These are phyloP conservation scores for Delonix regia DNA, from an alignment of 306 rosid genomes.

Conservation along the genomic window DNA sequence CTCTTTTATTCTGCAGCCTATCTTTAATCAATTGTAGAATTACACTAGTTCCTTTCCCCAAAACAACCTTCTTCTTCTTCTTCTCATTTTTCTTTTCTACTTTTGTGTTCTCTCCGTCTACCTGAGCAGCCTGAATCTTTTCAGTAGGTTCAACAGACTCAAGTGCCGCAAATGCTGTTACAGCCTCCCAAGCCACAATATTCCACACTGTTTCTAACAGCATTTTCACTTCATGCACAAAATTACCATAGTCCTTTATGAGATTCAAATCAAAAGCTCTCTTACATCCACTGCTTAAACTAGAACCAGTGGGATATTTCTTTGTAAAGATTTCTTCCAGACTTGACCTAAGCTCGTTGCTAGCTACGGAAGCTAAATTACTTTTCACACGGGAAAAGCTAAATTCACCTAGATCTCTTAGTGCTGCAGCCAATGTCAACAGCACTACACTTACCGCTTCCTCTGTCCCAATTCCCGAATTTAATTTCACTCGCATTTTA, in stretches of 20 bases:
- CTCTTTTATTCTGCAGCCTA: conserved; percentile 52
- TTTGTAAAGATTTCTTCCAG: conserved; percentile 52
- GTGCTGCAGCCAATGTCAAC: conserved; percentile 53
- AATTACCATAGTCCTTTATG: conserved; percentile 52
- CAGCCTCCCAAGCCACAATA: conserved; percentile 75
- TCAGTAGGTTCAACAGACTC: conserved; percentile 64
- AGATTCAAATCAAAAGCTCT: conserved; percentile 47
- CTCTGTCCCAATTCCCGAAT: conserved; percentile 52
- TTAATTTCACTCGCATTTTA: conserved; percentile 61
- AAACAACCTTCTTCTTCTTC: conserved; percentile 81
- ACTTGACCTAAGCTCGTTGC: conserved; percentile 32
- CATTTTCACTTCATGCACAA: conserved; percentile 58
- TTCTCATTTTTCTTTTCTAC: conserved; percentile 61
- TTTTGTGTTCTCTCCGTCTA: conserved; percentile 48
- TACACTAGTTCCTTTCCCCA: conserved; percentile 78
- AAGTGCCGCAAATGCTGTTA: conserved; percentile 50
- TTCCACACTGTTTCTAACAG: conserved; percentile 66
- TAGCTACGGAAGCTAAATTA: conserved; percentile 46
- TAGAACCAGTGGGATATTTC: conserved; percentile 52
- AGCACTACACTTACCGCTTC: conserved; percentile 46
- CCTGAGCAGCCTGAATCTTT: conserved; percentile 46
- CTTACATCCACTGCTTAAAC: conserved; percentile 46
- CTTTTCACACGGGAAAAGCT: conserved; percentile 54
- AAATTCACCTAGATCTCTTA: conserved; percentile 57
- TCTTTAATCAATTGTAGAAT: conserved; percentile 69